phyloP scores from a whole-genome alignment of 192 early-diverging fungal species.

The Backusella liffmaniae region DNA sequence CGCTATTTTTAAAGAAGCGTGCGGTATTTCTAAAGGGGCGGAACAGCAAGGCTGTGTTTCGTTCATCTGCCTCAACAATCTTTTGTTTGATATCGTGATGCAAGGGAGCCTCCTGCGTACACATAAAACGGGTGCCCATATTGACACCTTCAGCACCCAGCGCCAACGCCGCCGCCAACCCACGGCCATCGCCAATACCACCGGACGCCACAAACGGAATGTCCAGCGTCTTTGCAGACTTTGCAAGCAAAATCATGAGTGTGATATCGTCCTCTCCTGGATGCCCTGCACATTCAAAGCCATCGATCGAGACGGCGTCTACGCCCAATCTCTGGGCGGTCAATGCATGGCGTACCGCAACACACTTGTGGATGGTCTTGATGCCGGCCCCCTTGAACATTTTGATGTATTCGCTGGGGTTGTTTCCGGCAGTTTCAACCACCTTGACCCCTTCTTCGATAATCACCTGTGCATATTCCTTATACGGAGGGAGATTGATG shows the following conservation, averaged over 20 bases:
- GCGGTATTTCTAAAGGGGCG: slow-evolving; percentile 74
- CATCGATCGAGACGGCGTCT: slow-evolving; percentile 75
- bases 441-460: slow-evolving; percentile 75
- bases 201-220: slow-evolving; percentile 78
- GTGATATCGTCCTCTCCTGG: slow-evolving; percentile 81
- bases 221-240: slow-evolving; percentile 61
- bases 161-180: slow-evolving; percentile 64
- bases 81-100: slow-evolving; percentile 70
- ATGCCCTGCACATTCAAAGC: slow-evolving; percentile 85
- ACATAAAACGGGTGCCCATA: slow-evolving; percentile 88
- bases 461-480: slow-evolving; percentile 68
- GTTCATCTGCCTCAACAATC: slow-evolving; percentile 67
- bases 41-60: slow-evolving; percentile 66
- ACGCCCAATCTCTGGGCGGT: slow-evolving; percentile 61
- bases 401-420: slow-evolving; percentile 70
- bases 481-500: slow-evolving; percentile 77
- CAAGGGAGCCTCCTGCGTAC: slow-evolving; percentile 68
- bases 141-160: slow-evolving; percentile 65
- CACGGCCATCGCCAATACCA: slow-evolving; percentile 76
- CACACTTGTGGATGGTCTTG: slow-evolving; percentile 78
- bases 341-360: slow-evolving; percentile 70
- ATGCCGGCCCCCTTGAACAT: slow-evolving; percentile 67
- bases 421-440: slow-evolving; percentile 84
- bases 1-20: slow-evolving; percentile 69
- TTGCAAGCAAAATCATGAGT: slow-evolving; percentile 70